These are phyloP conservation scores for Monosporozyma siamensis DNA, from an alignment of 805 yeast genomes.

Conservation along the genomic window DNA sequence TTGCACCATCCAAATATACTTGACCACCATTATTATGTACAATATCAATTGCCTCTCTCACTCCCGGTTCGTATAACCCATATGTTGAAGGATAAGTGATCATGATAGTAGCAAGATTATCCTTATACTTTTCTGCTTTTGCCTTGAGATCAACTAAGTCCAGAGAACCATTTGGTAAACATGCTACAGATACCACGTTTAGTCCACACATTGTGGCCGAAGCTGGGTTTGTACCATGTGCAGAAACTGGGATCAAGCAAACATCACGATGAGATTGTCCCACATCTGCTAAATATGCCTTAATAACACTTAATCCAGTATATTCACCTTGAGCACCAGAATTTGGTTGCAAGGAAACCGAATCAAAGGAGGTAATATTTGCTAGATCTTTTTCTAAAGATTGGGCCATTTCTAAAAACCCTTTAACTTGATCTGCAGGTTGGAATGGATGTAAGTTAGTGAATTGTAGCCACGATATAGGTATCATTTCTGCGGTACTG, in stretches of 20 bases:
- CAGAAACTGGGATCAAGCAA: conserved; percentile 92
- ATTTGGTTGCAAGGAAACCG: conserved; percentile 88
- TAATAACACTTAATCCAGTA: conserved; percentile 82
- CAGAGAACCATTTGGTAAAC: conserved; percentile 75
- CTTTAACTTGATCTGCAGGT: conserved; percentile 80
- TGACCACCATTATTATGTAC: conserved; percentile 87
- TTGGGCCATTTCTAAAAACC: conserved; percentile 64
- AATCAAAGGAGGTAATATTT: conserved; percentile 87
- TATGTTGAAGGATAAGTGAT: conserved; percentile 96
- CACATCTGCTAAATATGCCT: conserved; percentile 57
- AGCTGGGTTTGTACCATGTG: conserved; percentile 98
- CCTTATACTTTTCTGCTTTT: conserved; percentile 62
- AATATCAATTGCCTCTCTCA: conserved; percentile 72
- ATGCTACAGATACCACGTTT: conserved; percentile 87
- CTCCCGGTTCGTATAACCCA: conserved; percentile 91
- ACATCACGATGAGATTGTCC: conserved; percentile 72
- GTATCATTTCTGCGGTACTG: conserved; percentile 90
- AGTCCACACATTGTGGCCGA: conserved; percentile 96
- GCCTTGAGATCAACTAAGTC: conserved; percentile 66
- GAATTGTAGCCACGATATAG: conserved; percentile 92
- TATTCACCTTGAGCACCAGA: conserved; percentile 99
- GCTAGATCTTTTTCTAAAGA: conserved; percentile 81
- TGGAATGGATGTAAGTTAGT: conserved; percentile 85
- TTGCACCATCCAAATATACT: conserved; percentile 96
- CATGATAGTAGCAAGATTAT: conserved; percentile 82